These are phyloP conservation scores for Xylaria sp. DNA, from an alignment of 2,329 filamentous ascomycete genomes.

Conservation along the genomic window DNA sequence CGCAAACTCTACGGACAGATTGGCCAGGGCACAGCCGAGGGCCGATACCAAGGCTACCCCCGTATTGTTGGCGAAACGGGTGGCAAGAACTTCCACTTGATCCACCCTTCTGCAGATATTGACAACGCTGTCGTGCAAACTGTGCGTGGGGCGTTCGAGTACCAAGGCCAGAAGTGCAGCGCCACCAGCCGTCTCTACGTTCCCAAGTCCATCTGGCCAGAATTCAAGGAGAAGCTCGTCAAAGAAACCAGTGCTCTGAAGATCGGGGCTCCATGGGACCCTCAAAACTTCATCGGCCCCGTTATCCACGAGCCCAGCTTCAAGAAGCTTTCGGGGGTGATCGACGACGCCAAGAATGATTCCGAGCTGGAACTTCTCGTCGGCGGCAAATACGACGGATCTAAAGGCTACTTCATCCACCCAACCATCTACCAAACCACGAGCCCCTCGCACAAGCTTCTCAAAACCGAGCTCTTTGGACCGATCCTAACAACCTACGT, in stretches of 20 bases:
- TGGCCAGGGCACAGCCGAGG: slow-evolving; percentile 81
- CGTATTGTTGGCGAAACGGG: slow-evolving; percentile 91
- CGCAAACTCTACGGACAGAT: slow-evolving; percentile 88
- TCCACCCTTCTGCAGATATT: slow-evolving; percentile 81
- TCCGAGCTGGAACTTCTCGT: slow-evolving; percentile 76
- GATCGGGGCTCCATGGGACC: slow-evolving; percentile 74
- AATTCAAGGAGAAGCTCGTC: slow-evolving; percentile 74
- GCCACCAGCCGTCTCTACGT: slow-evolving; percentile 85
- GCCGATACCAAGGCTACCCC: slow-evolving; percentile 85
- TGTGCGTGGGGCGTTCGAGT: slow-evolving; percentile 88
- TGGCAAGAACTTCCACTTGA: slow-evolving; percentile 91
- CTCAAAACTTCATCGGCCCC: slow-evolving; percentile 84
- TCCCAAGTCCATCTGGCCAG: slow-evolving; percentile 77
- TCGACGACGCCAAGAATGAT: slow-evolving; percentile 83
- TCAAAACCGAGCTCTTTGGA: slow-evolving; percentile 80
- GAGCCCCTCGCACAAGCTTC: slow-evolving; percentile 78
- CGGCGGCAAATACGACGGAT: slow-evolving; percentile 81
- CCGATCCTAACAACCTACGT: slow-evolving; percentile 68
- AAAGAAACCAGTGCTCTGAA: slow-evolving; percentile 77
- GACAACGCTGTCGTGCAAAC: slow-evolving; percentile 84
- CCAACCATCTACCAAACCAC: slow-evolving; percentile 83
- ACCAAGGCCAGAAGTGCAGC: slow-evolving; percentile 91
- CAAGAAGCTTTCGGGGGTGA: slow-evolving; percentile 80
- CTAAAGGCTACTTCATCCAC: slow-evolving; percentile 83
- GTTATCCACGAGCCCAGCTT: slow-evolving; percentile 87